phyloP scores from a whole-genome alignment of 2,329 filamentous ascomycete species.

The Cladophialophora exuberans region DNA sequence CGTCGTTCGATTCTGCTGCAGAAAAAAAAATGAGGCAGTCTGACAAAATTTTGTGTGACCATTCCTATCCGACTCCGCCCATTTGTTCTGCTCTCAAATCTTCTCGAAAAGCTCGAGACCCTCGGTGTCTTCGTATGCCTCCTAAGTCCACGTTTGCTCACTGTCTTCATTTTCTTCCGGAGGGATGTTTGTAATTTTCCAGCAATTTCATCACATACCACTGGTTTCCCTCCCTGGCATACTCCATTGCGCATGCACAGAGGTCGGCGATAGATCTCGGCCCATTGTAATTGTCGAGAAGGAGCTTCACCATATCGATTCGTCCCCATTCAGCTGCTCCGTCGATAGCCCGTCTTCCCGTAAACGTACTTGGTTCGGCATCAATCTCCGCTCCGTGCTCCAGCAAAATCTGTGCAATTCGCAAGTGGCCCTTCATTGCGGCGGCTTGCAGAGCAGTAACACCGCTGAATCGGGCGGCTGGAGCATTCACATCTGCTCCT shows the following conservation, averaged over 20 bases:
- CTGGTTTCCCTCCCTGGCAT: neutral
- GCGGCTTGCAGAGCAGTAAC: slow-evolving; percentile 30
- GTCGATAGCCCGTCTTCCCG: slow-evolving; percentile 5
- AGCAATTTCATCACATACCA: slow-evolving; percentile 9
- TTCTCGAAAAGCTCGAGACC: too few relatives aligned
- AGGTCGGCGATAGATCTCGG: neutral
- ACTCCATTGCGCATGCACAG: slow-evolving; percentile 4
- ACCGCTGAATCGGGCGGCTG: slow-evolving; percentile 13
- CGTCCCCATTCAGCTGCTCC: slow-evolving; percentile 4
- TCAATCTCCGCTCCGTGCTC: slow-evolving; percentile 31
- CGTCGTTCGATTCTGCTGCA: too few relatives aligned
- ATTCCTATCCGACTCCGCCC: too few relatives aligned
- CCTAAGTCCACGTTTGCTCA: neutral
- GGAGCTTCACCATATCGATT: slow-evolving; percentile 13
- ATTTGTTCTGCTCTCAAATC: too few relatives aligned
- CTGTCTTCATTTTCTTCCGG: neutral
- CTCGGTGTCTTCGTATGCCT: too few relatives aligned
- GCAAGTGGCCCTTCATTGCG: slow-evolving; percentile 24
- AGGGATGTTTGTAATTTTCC: neutral
- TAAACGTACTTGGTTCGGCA: slow-evolving; percentile 7
- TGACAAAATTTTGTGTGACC: too few relatives aligned
- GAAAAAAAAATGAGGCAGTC: too few relatives aligned
- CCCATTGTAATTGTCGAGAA: slow-evolving; percentile 14
- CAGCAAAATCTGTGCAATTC: slow-evolving; percentile 31
- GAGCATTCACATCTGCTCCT: slow-evolving; percentile 31